phyloP scores from a whole-genome alignment of 441 rosid genomes.

The Populus trichocarpa region DNA sequence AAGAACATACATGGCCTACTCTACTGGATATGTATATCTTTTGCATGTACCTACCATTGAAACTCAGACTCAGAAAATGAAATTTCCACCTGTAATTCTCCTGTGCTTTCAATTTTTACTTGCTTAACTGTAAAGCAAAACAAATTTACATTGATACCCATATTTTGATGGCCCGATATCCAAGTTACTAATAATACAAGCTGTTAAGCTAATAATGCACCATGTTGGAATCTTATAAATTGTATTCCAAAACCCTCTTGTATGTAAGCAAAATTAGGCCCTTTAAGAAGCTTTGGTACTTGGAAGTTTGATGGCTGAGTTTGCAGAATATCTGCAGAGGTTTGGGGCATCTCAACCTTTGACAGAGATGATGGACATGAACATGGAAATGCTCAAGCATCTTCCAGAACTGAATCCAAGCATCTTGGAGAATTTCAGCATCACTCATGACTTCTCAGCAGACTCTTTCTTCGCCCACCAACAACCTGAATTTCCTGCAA shows the following conservation, averaged over 20 bases:
- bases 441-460: slow-evolving; percentile 17
- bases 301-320: slow-evolving; percentile 25
- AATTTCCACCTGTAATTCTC: slow-evolving; percentile 13
- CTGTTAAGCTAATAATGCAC: not conserved
- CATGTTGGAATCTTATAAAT: slow-evolving; percentile 13
- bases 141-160: slow-evolving; percentile 9
- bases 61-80: slow-evolving; percentile 26
- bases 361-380: slow-evolving; percentile 19
- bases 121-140: slow-evolving; percentile 21
- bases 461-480: slow-evolving; percentile 32
- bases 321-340: slow-evolving; percentile 31
- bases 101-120: slow-evolving; percentile 19
- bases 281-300: not conserved
- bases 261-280: slow-evolving; percentile 12
- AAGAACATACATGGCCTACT: slow-evolving; percentile 8
- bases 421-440: slow-evolving; percentile 22
- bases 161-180: not conserved
- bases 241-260: not conserved
- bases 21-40: slow-evolving; percentile 12
- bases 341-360: slow-evolving; percentile 20
- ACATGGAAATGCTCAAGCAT: slow-evolving; percentile 28
- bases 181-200: not conserved
- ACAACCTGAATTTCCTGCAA: slow-evolving; percentile 16
- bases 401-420: slow-evolving; percentile 28
- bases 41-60: slow-evolving; percentile 26